Evolutionary conservation across 805 yeast genomes (phyloP).

Genomic region (Pichia nanzhaoensis): DNA sequence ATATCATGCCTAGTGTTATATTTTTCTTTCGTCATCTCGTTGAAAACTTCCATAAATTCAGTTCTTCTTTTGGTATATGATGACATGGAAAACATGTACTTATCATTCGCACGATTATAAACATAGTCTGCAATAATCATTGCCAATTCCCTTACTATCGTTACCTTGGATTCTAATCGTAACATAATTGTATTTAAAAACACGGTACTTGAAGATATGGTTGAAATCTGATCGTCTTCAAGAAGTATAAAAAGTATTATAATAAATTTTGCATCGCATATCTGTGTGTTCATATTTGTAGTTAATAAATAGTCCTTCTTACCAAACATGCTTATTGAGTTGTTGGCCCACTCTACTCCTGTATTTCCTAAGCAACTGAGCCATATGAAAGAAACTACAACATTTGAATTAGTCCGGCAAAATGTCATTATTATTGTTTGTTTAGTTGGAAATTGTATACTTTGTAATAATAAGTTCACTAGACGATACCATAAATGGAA

Average conservation of each 20-base stretch:
- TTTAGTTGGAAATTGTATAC: not conserved
- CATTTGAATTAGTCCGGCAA: conserved; percentile 5
- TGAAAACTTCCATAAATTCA: conserved; percentile 8
- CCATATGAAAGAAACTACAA: conserved; percentile 6
- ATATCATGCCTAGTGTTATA: conserved; percentile 1
- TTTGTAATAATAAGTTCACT: not conserved
- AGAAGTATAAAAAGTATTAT: conserved; percentile 31
- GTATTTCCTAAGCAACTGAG: not conserved
- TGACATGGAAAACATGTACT: conserved; percentile 27
- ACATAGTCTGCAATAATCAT: conserved; percentile 51
- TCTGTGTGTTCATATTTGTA: conserved; percentile 40
- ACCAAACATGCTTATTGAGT: conserved; percentile 18
- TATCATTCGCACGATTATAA: conserved; percentile 28
- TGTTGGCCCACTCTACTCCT: not conserved
- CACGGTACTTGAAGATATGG: conserved; percentile 29
- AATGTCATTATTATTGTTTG: not conserved
- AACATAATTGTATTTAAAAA: conserved; percentile 49
- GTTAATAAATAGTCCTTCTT: conserved; percentile 19
- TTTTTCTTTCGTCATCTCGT: not conserved
- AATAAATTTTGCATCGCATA: conserved; percentile 40
- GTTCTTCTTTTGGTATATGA: conserved; percentile 19
- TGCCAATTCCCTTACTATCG: conserved; percentile 43
- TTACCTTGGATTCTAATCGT: conserved; percentile 45
- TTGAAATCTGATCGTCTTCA: conserved; percentile 19
- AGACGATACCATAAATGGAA: not conserved